Percentiles rank a stretch among this genome's conserved stretches.
Conservation (phyloP, 176 grass and related monocot species). For the Triticum dicoccoides region DNA sequence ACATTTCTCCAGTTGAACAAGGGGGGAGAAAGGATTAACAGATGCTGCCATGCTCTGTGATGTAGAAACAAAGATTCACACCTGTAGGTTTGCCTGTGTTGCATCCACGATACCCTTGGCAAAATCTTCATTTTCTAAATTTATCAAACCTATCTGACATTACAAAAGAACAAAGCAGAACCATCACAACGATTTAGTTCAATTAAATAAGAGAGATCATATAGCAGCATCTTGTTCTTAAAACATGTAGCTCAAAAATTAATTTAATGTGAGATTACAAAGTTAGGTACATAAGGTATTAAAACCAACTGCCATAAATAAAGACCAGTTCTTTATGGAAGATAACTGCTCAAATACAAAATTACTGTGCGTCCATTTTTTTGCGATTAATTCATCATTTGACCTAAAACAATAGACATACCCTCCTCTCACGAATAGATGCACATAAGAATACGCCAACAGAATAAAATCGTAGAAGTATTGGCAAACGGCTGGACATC, state of each 20-base stretch:
- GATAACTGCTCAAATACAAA: background rate
- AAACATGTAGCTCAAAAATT: background rate
- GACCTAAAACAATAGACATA: background rate
- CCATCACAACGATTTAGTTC: constrained; percentile 10
- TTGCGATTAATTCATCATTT: background rate
- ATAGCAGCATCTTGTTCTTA: constrained; percentile 3
- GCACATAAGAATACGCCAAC: background rate
- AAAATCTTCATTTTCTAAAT: constrained; percentile 96
- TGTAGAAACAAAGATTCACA: constrained; percentile 20
- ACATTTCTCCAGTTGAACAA: constrained; percentile 6
- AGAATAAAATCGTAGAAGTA: background rate
- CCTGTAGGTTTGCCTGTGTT: constrained; percentile 65
- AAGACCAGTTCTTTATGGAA: constrained; percentile 11
- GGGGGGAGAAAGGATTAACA: background rate
- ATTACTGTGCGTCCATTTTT: background rate
- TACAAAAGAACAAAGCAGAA: constrained; percentile 13
- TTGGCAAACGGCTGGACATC: background rate
- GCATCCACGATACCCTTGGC: constrained; percentile 69
- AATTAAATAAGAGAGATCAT: constrained; percentile 22
- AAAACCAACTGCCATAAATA: background rate
- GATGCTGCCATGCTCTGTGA: background rate
- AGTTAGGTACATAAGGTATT: background rate
- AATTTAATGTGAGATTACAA: background rate
- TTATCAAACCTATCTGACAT: constrained; percentile 86
- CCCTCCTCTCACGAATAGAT: constrained; percentile 20